Evolutionary conservation across 2,329 filamentous ascomycete genomes (phyloP).

Genomic region (Microdochium trichocladiopsis): DNA sequence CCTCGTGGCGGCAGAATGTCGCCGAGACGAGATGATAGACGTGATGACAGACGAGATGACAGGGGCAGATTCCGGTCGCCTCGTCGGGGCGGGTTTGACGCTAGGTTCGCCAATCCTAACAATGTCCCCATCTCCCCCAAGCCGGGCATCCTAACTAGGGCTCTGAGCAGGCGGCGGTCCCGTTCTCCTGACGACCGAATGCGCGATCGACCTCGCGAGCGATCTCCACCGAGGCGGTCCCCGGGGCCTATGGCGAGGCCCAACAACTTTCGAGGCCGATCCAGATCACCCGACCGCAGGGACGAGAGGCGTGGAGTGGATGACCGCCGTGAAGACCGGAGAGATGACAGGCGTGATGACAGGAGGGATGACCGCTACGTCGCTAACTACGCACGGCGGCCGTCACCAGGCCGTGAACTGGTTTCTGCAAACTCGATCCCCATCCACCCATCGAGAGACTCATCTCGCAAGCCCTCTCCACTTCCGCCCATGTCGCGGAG

Average conservation of each 20-base stretch:
- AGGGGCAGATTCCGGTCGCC: slow-evolving; percentile 30
- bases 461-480: slow-evolving; percentile 47
- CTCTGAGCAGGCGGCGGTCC: slow-evolving; percentile 39
- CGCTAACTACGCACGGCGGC: slow-evolving; percentile 33
- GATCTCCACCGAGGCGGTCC: slow-evolving; percentile 28
- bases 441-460: slow-evolving; percentile 36
- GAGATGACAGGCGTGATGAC: slow-evolving; percentile 16
- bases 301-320: slow-evolving; percentile 22
- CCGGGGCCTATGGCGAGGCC: slow-evolving; percentile 30
- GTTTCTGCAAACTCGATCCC: slow-evolving; percentile 43
- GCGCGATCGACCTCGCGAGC: slow-evolving; percentile 16
- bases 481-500: slow-evolving; percentile 36
- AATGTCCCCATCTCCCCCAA: slow-evolving; percentile 14
- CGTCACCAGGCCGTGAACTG: slow-evolving; percentile 32
- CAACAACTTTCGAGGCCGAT: slow-evolving; percentile 44
- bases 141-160: slow-evolving; percentile 16
- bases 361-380: slow-evolving; percentile 37
- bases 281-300: slow-evolving; percentile 38
- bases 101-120: slow-evolving; percentile 23
- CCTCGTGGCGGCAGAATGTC: slow-evolving; percentile 26
- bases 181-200: slow-evolving; percentile 40
- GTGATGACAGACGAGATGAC: slow-evolving; percentile 26
- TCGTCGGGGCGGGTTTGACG: slow-evolving; percentile 28
- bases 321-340: slow-evolving; percentile 33
- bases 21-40: slow-evolving; percentile 27